Conservation (phyloP, 1,284 basidiomycete genomes). For the Ceratobasidium sp. region DNA sequence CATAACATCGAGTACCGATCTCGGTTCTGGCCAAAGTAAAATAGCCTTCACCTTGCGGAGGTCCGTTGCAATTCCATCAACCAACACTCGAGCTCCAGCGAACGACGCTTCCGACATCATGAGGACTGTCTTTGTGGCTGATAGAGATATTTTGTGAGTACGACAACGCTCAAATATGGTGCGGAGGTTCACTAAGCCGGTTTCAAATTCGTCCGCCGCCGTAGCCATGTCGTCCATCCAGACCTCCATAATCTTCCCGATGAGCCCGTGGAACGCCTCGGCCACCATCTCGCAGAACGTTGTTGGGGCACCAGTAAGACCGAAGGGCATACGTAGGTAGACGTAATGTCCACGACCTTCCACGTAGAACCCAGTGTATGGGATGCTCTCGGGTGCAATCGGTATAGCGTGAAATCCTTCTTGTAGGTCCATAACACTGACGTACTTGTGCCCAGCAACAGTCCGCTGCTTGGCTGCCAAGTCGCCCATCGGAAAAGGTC, state of each 20-base stretch:
- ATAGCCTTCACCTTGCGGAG: slow-evolving; percentile 34
- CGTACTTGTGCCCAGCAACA: slow-evolving; percentile 32
- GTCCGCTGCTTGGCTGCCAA: slow-evolving; percentile 22
- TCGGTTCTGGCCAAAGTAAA: slow-evolving; percentile 37
- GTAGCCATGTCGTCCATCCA: slow-evolving; percentile 45
- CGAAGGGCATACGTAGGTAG: slow-evolving; percentile 35
- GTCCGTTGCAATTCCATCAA: slow-evolving; percentile 25
- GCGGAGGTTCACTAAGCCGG: slow-evolving; percentile 4
- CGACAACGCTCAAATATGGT: slow-evolving; percentile 13
- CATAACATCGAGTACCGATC: slow-evolving; percentile 16
- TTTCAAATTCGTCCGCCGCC: slow-evolving; percentile 26
- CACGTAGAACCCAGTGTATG: slow-evolving; percentile 32
- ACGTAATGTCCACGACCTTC: slow-evolving; percentile 42
- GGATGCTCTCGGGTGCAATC: not conserved
- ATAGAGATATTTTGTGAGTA: slow-evolving; percentile 8
- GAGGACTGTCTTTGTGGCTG: slow-evolving; percentile 36
- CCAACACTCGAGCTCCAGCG: slow-evolving; percentile 30
- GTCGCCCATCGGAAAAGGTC: slow-evolving; percentile 40
- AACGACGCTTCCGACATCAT: slow-evolving; percentile 36
- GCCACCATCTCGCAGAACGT: slow-evolving; percentile 37
- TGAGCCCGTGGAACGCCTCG: slow-evolving; percentile 26
- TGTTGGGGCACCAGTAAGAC: not conserved
- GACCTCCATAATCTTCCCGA: slow-evolving; percentile 21
- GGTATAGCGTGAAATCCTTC: slow-evolving; percentile 41
- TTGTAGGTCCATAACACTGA: slow-evolving; percentile 38